Percentiles rank a stretch among this genome's conserved stretches.
Conservation (phyloP, 2,329 filamentous ascomycete species). For the Paracoccidioides brasiliensis region DNA sequence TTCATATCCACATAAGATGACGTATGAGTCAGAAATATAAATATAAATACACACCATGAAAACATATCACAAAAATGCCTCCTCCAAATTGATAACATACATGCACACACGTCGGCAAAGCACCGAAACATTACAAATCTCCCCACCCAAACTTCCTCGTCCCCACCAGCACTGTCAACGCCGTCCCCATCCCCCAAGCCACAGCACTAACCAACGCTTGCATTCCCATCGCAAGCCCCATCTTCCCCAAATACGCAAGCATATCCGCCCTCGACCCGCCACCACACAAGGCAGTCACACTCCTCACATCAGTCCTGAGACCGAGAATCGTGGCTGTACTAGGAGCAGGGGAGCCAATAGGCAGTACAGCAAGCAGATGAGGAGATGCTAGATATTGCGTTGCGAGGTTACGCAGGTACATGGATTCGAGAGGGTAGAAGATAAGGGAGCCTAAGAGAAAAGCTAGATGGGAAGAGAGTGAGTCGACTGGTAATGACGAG, state of each 20-base stretch:
- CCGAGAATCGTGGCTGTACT: conserved; percentile 4
- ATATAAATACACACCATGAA: not conserved
- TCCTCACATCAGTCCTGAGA: conserved; percentile 20
- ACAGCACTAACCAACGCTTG: conserved; percentile 25
- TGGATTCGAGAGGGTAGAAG: conserved; percentile 29
- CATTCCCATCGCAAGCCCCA: conserved; percentile 25
- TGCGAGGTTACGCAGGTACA: conserved; percentile 29
- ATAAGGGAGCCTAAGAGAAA: conserved; percentile 25
- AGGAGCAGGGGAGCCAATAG: conserved; percentile 2
- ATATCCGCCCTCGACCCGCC: conserved; percentile 20
- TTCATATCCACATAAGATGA: too few relatives aligned
- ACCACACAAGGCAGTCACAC: conserved; percentile 23
- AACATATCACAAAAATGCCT: not conserved
- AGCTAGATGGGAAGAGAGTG: conserved; percentile 30
- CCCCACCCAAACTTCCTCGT: conserved; percentile 31
- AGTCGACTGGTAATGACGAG: conserved; percentile 30
- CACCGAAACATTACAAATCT: conserved; percentile 5
- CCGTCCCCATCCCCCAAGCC: conserved; percentile 27
- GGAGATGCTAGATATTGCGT: conserved; percentile 22
- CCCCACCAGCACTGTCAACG: conserved; percentile 27
- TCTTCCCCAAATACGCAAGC: conserved; percentile 24
- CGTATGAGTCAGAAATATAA: too few relatives aligned
- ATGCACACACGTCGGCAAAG: not conserved
- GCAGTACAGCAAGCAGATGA: conserved; percentile 9
- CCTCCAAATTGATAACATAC: too few relatives aligned